Base-by-base conservation (phyloP, 352 stramenopile species). In the Phytophthora sp. region DNA sequence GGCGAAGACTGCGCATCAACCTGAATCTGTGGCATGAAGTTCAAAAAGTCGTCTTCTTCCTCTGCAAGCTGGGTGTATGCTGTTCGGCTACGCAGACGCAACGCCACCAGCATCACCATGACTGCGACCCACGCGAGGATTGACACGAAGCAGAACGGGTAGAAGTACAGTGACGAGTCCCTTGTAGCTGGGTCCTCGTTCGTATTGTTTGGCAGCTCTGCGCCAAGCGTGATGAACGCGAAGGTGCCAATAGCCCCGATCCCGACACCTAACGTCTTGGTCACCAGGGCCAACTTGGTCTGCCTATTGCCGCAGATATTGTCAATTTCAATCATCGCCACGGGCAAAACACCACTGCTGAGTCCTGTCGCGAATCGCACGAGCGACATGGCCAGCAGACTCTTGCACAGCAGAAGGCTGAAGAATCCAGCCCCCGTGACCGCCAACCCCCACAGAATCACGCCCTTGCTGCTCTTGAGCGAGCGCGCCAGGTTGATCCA, bases 281-380 rank as follows among this genome's bases (percentile, higher is more conserved):
- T 82, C 5, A 86, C 73, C 12, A 79, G 63, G 7, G 83, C 83
- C 29, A 94, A 30, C 7, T 77, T 80, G 9, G 85, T 88, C 55
- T 94, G 85, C 11, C 85, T 77, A 33, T 91, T 89, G 27, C 84
- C 85, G 61, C 86, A 94, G 38, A 94, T 92, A 30, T 89, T 90
- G 65, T 94, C 86, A 21, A 92, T 91, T 61, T 94, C 83, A 41
- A 92, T 91, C 16, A 90, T 69, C 29, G 86, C 83, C 35, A 92
- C 82, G 4, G 86, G 84, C 15, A 88, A 62, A 16, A 92, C 86
- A 21, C 86, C 86, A 38, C 83, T 94, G 49, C 89, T 89, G 5
- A 94, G 67, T 1, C 86, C 86, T 3, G 81, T 94, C 7, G 82
- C 77, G 41, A 94, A 92, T 45, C 85, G 85, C 63, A 92, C 84